Base-by-base conservation (phyloP, 345 rosid species). In the Euclidium syriacum region DNA sequence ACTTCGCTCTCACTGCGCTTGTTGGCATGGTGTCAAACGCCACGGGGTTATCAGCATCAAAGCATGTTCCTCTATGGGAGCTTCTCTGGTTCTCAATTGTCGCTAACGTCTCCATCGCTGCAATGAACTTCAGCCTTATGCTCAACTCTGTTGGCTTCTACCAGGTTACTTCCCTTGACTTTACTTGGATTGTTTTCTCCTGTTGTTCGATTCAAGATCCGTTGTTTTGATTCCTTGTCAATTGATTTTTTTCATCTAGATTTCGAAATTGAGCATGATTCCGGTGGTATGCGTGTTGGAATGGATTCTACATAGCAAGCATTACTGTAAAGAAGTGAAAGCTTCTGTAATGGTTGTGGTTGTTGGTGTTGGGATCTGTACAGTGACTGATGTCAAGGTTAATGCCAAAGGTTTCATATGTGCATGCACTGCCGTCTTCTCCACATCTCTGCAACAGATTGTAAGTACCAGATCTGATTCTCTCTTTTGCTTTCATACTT, bases 251-350 rank as follows among this genome's bases (percentile, higher is more conserved):
- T 54, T 5, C 6, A 20, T 30, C 20, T 68, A 91, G 96, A 91
- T 91, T 62, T 91, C 98, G 58, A 91, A 91, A 67, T 77, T 91
- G 67, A 88, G 94, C 62, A 91, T 91, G 98, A 88, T 91, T 74
- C 98, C 98, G 2, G 98, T 91, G 35, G 96, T 91, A 1, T 86
- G 98, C 52, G 77, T 91, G 36, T 67, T 91, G 96, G 98, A 91
- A 68, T 88, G 98, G 98, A 80, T 91, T 64, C 76, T 91, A 40
- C 95, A 92, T 77, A 80, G 60, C 65, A 92, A 92, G 54, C 91
- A 76, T 60, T 92, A 86, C 73, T 80, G 83, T 3, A 85, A 52
- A 65, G 87, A 83, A 84, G 89, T 92, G 42, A 92, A 88, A 61
- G 54, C 80, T 8, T 72, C 96, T 14, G 98, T 92, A 15, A 10